Percentiles rank a stretch among this genome's conserved stretches.
Conservation (phyloP, 306 rosid genomes). For the Dalbergia oliveri region DNA sequence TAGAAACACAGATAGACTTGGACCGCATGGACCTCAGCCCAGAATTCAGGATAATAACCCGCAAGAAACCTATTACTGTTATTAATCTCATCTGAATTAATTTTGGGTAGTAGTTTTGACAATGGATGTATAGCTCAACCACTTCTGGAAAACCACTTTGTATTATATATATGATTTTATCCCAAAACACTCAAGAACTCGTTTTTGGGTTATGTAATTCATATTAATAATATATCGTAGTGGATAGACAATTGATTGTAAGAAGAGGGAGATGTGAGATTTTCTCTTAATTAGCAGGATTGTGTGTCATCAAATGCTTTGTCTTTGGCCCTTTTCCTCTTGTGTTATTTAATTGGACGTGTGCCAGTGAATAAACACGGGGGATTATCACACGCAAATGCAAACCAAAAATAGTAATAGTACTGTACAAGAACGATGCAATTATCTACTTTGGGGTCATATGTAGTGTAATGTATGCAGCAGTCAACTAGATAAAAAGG, state of each 20-base stretch:
- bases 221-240: background rate
- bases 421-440: background rate
- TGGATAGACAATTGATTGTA: constrained; percentile 19
- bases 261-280: background rate
- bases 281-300: background rate
- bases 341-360: background rate
- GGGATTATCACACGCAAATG: constrained; percentile 26
- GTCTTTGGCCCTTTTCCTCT: background rate
- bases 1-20: background rate
- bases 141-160: constrained; percentile 26
- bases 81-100: background rate
- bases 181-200: background rate
- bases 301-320: background rate
- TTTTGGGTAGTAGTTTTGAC: constrained; percentile 28
- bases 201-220: background rate
- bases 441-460: too few relatives aligned
- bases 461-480: background rate
- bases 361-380: background rate
- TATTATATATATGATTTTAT: background rate
- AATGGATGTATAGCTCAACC: constrained; percentile 52
- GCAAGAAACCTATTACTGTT: constrained; percentile 39
- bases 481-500: background rate
- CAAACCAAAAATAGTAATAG: background rate
- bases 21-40: constrained; percentile 10
- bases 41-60: background rate